These are phyloP conservation scores for Colletotrichum cuscutae DNA, from an alignment of 2,329 filamentous ascomycete genomes.

Conservation along the genomic window DNA sequence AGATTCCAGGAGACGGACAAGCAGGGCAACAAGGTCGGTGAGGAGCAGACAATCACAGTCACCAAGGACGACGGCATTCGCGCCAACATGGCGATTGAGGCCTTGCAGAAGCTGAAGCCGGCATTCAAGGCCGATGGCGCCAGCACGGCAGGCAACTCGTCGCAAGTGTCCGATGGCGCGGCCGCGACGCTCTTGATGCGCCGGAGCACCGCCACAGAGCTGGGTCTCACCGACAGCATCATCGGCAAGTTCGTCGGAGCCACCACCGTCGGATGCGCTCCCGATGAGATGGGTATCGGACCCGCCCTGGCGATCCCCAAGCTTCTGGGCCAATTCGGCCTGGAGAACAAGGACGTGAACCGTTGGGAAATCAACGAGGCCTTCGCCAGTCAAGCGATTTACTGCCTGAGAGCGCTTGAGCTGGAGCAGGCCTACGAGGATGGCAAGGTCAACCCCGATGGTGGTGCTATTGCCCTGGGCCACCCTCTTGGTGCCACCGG, in stretches of 20 bases:
- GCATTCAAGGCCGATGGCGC: constrained; percentile 81
- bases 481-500: constrained; percentile 92
- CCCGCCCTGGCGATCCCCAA: constrained; percentile 88
- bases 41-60: constrained; percentile 72
- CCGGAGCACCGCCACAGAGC: constrained; percentile 77
- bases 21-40: constrained; percentile 64
- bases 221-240: constrained; percentile 76
- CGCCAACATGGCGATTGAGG: constrained; percentile 73
- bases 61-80: constrained; percentile 86
- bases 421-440: constrained; percentile 70
- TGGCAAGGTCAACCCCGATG: constrained; percentile 87
- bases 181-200: constrained; percentile 87
- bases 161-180: constrained; percentile 89
- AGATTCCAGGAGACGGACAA: constrained; percentile 73
- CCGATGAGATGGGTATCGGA: constrained; percentile 95
- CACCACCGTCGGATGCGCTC: constrained; percentile 79
- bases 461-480: constrained; percentile 92
- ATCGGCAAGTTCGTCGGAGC: constrained; percentile 87
- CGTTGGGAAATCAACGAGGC: constrained; percentile 96
- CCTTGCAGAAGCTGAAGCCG: constrained; percentile 82
- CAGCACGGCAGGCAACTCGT: constrained; percentile 87
- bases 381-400: constrained; percentile 72
- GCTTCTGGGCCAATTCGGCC: constrained; percentile 75
- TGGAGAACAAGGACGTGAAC: constrained; percentile 76
- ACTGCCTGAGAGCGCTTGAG: constrained; percentile 78